These are phyloP conservation scores for Pinus taeda DNA, from an alignment of 75 land plant genomes.

Conservation along the genomic window DNA sequence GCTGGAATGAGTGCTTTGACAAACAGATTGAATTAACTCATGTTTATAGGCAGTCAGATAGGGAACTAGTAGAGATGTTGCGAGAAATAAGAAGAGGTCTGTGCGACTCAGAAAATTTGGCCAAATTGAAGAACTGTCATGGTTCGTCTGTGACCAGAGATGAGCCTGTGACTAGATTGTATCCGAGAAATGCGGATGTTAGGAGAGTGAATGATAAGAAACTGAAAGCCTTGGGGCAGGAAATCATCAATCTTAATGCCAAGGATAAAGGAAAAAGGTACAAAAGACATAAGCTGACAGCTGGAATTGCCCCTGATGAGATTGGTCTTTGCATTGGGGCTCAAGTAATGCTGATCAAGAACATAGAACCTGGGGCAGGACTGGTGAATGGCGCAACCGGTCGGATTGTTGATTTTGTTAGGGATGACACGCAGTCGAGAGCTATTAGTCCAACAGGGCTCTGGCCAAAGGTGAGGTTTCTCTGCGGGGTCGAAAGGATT, in stretches of 20 bases:
- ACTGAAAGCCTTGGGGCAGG: constrained; percentile 32
- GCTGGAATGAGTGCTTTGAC: constrained; percentile 72
- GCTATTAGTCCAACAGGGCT: constrained; percentile 16
- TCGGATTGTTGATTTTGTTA: constrained; percentile 45
- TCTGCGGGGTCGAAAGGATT: constrained; percentile 31
- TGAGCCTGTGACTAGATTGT: constrained; percentile 33
- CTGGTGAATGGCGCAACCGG: constrained; percentile 79
- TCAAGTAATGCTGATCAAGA: constrained; percentile 71
- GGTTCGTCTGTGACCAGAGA: constrained; percentile 1
- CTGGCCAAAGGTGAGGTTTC: constrained; percentile 62
- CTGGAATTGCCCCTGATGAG: constrained; percentile 33
- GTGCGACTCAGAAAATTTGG: constrained; percentile 17
- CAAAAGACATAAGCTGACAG: constrained; percentile 32
- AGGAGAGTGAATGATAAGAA: constrained; percentile 42
- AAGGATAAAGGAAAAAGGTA: constrained; percentile 38
- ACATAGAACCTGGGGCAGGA: constrained; percentile 29
- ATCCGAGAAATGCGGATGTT: constrained; percentile 52
- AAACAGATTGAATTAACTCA: constrained; percentile 53
- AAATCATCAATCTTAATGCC: constrained; percentile 32
- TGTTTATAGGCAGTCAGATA: constrained; percentile 61
- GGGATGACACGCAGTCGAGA: constrained; percentile 27
- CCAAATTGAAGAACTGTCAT: constrained; percentile 23
- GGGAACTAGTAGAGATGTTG: constrained; percentile 43
- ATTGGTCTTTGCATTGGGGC: constrained; percentile 61
- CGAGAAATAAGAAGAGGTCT: constrained; percentile 57